phyloP scores from a whole-genome alignment of 768 basidiomycete species.

The Amanita fuliginea region DNA sequence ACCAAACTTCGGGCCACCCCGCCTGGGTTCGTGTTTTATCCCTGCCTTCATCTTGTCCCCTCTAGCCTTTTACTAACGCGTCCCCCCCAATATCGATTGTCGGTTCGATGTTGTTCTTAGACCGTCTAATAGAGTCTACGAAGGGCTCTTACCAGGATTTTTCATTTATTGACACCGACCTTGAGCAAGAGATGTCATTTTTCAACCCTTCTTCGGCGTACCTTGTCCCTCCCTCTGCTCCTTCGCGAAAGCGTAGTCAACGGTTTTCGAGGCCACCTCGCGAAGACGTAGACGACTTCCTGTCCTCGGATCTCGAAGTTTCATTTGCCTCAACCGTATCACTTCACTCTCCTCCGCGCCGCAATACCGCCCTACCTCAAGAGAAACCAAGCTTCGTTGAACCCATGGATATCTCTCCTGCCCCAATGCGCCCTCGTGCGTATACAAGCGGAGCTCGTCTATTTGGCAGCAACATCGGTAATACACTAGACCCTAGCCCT shows the following conservation, averaged over 20 bases:
- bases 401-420: conserved; percentile 80
- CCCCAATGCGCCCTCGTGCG: conserved; percentile 46
- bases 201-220: conserved; percentile 31
- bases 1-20: neutral
- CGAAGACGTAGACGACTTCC: conserved; percentile 54
- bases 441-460: conserved; percentile 55
- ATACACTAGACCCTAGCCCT: conserved; percentile 26
- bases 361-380: conserved; percentile 31
- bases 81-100: conserved; percentile 11
- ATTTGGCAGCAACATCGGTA: conserved; percentile 70
- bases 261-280: conserved; percentile 22
- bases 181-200: conserved; percentile 41
- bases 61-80: neutral
- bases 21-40: conserved; percentile 4
- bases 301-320: conserved; percentile 68
- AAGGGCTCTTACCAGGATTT: neutral
- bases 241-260: conserved; percentile 39
- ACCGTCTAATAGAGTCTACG: conserved; percentile 22
- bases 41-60: neutral
- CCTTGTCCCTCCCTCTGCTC: conserved; percentile 33
- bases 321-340: conserved; percentile 82
- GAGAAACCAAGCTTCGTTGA: conserved; percentile 37
- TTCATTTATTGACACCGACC: conserved; percentile 7
- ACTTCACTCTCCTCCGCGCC: conserved; percentile 56
- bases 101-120: conserved; percentile 25